Conservation (phyloP, 108 stramenopile species). For the Asterionellopsis glacialis region DNA sequence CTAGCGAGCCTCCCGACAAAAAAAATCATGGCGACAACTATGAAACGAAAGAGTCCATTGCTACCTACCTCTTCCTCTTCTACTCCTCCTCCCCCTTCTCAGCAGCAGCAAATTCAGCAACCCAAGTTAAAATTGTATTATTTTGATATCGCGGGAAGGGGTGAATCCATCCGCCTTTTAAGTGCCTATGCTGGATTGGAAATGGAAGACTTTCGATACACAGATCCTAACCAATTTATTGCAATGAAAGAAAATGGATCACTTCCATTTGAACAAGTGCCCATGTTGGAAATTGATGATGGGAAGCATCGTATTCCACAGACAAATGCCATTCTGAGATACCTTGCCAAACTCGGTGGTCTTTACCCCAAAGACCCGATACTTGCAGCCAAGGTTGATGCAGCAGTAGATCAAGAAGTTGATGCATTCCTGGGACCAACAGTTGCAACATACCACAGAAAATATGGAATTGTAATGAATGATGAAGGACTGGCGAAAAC, state of each 20-base stretch:
- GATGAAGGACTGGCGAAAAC: conserved; percentile 14
- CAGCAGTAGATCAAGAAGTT: conserved; percentile 20
- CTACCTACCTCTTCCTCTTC: too few species aligned
- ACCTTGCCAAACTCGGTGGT: conserved; percentile 20
- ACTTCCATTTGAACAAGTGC: conserved; percentile 35
- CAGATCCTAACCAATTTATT: conserved; percentile 15
- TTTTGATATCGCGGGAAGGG: conserved; percentile 31
- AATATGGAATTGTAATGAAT: conserved; percentile 17
- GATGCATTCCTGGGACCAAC: conserved; percentile 23
- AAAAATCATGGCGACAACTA: too few species aligned
- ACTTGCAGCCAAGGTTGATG: conserved; percentile 22
- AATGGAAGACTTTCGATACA: conserved; percentile 28
- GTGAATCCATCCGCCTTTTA: conserved; percentile 31
- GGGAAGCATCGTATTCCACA: conserved; percentile 22
- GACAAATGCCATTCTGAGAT: conserved; percentile 27
- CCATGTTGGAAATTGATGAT: conserved; percentile 37
- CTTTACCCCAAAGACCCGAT: conserved; percentile 24
- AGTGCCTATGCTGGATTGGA: conserved; percentile 30
- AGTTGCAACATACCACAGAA: conserved; percentile 11
- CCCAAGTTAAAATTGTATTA: conserved; percentile 31
- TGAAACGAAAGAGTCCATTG: too few species aligned
- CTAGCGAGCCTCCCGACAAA: too few species aligned
- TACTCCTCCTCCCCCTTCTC: too few species aligned
- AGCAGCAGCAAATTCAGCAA: conserved; percentile 3
- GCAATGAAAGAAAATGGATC: conserved; percentile 16